Evolutionary conservation across 2,329 filamentous ascomycete species (phyloP), one percentile per base, ranked within the genome.

Genomic region (Colletotrichum gloeosporioides): DNA sequence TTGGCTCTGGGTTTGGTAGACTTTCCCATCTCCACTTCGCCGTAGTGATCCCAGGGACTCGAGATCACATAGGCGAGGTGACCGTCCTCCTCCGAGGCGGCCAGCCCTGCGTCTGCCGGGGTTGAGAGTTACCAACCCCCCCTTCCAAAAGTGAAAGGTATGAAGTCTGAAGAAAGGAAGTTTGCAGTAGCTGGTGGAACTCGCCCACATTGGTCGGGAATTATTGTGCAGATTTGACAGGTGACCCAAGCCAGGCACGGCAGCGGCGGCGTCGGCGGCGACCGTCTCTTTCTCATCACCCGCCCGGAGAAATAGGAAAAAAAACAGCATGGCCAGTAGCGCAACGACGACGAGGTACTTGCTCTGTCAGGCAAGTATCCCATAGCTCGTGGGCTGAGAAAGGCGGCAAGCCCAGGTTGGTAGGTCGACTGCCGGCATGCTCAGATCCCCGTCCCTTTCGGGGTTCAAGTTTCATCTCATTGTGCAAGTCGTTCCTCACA

Each of bases 391-490:
- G n/a, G 69, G 6, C 29, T 22, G 59, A 8, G 2, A 22, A 34
- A 32, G 59, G 59, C 59, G 18, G 31, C 27, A 36, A 25, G 32
- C 34, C 69, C 55, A 31, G 55, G 29, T 36, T 36, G 57, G 18
- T 27, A 64, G 36, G 71, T 75, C 66, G 71, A 77, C 71, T 77
- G 55, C 75, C 75, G 75, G 39, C 39, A 75, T 75, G 55, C 66
- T 59, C 62, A 63, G 75, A 77, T 62, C 62, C 75, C 62, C 36
- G 75, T 71, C 69, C 34, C 64, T 65, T 63, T 53, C 66, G 75
- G 62, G 62, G 66, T 63, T 67, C 72, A 67, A 36, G 75, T 77
- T 77, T 77, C 75, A 77, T 71, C 75, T 75, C 55, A 75, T 71
- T n/a, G 71, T 49, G 61, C 25, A 67, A 71, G 72, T 74, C 64